phyloP scores from a whole-genome alignment of 2,329 filamentous ascomycete genomes.

The Ascochyta viciae-villosae region DNA sequence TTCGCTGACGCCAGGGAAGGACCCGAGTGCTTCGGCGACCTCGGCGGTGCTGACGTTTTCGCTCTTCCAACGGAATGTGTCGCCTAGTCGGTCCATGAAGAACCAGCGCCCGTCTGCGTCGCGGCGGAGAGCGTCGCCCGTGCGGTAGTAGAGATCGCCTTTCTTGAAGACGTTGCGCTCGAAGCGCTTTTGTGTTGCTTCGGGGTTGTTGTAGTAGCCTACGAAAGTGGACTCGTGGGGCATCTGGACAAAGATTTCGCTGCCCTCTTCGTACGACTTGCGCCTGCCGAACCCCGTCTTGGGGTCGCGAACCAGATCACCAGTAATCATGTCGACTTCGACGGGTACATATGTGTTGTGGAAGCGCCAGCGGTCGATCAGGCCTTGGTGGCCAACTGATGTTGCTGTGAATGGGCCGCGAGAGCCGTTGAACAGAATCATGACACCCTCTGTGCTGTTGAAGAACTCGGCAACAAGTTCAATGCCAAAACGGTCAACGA shows the following conservation, averaged over 20 bases:
- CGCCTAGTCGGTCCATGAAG: conserved; percentile 58
- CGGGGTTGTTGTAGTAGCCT: conserved; percentile 73
- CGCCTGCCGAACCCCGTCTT: conserved; percentile 72
- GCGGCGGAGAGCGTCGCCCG: conserved; percentile 56
- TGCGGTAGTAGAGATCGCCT: conserved; percentile 58
- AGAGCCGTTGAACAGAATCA: conserved; percentile 66
- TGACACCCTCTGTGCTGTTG: conserved; percentile 76
- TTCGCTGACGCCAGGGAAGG: conserved; percentile 54
- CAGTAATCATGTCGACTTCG: conserved; percentile 71
- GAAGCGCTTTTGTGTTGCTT: conserved; percentile 67
- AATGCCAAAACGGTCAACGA: conserved; percentile 69
- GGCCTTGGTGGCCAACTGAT: conserved; percentile 75
- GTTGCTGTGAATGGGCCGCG: conserved; percentile 67
- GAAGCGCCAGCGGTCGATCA: conserved; percentile 62
- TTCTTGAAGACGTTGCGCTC: conserved; percentile 55
- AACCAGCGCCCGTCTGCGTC: conserved; percentile 56
- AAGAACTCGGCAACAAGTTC: conserved; percentile 75
- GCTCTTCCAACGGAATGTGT: conserved; percentile 59
- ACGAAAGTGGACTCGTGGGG: conserved; percentile 66
- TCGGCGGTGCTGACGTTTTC: conserved; percentile 59
- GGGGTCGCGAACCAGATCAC: conserved; percentile 69
- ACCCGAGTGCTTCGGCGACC: conserved; percentile 55
- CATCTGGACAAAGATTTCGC: conserved; percentile 76
- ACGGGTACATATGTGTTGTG: conserved; percentile 69
- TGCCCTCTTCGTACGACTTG: conserved; percentile 69